These are phyloP conservation scores for Pyrenula aspistea DNA, from an alignment of 495 filamentous ascomycete species.

Conservation along the genomic window DNA sequence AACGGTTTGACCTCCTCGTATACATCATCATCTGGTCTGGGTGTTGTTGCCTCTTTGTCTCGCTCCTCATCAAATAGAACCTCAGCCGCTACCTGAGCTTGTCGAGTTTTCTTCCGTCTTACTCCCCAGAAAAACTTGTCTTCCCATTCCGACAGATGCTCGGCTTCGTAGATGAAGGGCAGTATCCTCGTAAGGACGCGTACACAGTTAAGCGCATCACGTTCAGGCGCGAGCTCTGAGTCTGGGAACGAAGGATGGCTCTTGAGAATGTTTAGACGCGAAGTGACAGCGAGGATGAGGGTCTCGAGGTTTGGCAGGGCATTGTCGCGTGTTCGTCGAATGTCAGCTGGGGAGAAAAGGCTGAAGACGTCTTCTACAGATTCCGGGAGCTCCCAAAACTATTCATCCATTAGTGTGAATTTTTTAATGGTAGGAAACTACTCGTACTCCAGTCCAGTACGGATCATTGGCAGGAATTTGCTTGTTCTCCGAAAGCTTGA, in stretches of 20 bases:
- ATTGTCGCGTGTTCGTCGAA: slow-evolving; percentile 79
- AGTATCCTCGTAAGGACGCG: slow-evolving; percentile 83
- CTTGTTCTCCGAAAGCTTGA: slow-evolving; percentile 82
- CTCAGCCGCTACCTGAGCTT: slow-evolving; percentile 46
- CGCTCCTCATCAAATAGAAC: slow-evolving; percentile 76
- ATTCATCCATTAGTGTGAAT: slow-evolving; percentile 9
- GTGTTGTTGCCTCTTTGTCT: slow-evolving; percentile 30
- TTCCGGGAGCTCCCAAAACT: slow-evolving; percentile 99
- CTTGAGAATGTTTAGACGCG: slow-evolving; percentile 67
- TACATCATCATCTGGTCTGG: slow-evolving; percentile 37
- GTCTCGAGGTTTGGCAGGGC: slow-evolving; percentile 87
- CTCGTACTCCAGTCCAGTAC: slow-evolving; percentile 82
- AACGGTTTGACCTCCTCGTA: slow-evolving; percentile 79
- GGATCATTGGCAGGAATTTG: slow-evolving; percentile 79
- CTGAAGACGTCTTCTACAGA: slow-evolving; percentile 94
- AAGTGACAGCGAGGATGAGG: slow-evolving; percentile 68
- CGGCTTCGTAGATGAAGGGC: slow-evolving; percentile 86
- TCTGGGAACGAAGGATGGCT: slow-evolving; percentile 88
- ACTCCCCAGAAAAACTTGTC: slow-evolving; percentile 84
- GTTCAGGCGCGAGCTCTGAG: slow-evolving; percentile 75
- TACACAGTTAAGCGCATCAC: slow-evolving; percentile 87
- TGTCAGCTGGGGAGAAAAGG: slow-evolving; percentile 86
- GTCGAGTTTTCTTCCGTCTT: slow-evolving; percentile 49
- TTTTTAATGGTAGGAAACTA: slow-evolving; percentile 3
- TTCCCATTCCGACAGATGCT: slow-evolving; percentile 78